A percentile compares a stretch with the other conserved stretches of the same genome.
Evolutionary conservation across 2,329 filamentous ascomycete species (phyloP).

Genomic region (Xylariaceae sp.): DNA sequence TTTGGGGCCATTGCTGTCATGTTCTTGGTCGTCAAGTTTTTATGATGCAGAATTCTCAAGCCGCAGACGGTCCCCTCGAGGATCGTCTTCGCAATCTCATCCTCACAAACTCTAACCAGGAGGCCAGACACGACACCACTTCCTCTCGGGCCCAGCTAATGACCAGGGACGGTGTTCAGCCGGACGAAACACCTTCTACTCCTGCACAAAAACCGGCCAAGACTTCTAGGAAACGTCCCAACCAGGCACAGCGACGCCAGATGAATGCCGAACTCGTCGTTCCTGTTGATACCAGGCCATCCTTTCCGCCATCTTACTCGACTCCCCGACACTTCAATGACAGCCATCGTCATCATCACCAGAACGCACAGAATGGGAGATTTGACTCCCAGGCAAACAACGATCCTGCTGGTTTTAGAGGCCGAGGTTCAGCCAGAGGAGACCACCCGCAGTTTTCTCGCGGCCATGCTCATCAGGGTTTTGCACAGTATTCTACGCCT

Average conservation of each 20-base stretch:
- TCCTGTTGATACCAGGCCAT: slow-evolving; percentile 47
- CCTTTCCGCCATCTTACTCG: slow-evolving; percentile 22
- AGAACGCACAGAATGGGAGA: background rate
- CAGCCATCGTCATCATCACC: slow-evolving; percentile 20
- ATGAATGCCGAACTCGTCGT: slow-evolving; percentile 60
- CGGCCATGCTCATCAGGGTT: slow-evolving; percentile 16
- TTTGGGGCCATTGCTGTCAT: background rate
- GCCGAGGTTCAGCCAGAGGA: slow-evolving; percentile 11
- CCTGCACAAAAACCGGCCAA: slow-evolving; percentile 22
- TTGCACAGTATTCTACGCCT: slow-evolving; percentile 13
- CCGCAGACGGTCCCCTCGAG: slow-evolving; percentile 41
- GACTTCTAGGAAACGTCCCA: slow-evolving; percentile 50
- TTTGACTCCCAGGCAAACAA: slow-evolving; percentile 33
- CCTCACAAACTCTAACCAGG: slow-evolving; percentile 46
- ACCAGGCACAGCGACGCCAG: slow-evolving; percentile 62
- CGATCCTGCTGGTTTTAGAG: slow-evolving; percentile 13
- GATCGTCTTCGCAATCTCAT: slow-evolving; percentile 59
- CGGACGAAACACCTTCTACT: background rate
- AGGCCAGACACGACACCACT: background rate
- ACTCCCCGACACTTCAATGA: slow-evolving; percentile 31
- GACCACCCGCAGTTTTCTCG: slow-evolving; percentile 10
- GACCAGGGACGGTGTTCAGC: background rate
- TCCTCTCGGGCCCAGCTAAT: background rate
- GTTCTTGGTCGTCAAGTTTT: slow-evolving; percentile 6
- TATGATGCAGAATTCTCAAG: slow-evolving; percentile 22